Percentiles rank a stretch among this genome's conserved stretches.
Evolutionary conservation across 108 stramenopile genomes (phyloP).

Genomic region (Mayamaea pseudoterrestris): DNA sequence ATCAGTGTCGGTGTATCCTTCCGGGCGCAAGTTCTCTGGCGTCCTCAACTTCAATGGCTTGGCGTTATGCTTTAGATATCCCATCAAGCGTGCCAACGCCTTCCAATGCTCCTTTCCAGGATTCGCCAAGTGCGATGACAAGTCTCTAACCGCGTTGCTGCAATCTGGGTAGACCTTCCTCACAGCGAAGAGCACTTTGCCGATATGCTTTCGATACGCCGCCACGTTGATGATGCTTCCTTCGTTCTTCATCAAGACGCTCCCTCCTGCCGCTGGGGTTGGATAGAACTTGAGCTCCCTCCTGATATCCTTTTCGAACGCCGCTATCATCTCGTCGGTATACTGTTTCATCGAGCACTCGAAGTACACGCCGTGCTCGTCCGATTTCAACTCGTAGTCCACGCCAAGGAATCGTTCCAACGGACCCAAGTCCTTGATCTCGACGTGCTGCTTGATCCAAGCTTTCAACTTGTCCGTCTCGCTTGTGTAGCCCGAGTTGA

Average conservation of each 20-base stretch:
- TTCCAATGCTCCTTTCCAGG: conserved; percentile 9
- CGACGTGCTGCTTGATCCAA: conserved; percentile 4
- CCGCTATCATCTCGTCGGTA: not conserved
- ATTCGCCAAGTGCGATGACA: conserved; percentile 1
- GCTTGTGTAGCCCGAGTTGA: not conserved
- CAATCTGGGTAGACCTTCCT: conserved; percentile 3
- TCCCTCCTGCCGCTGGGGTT: no score
- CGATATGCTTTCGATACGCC: conserved; percentile 8
- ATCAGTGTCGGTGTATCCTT: conserved; percentile 4
- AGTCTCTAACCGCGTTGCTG: conserved; percentile 2
- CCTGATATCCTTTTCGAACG: no score
- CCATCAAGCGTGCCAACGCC: conserved; percentile 2
- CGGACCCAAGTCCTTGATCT: conserved; percentile 7
- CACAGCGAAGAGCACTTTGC: conserved; percentile 1
- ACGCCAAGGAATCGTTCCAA: conserved; percentile 12
- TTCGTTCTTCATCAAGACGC: conserved; percentile 2
- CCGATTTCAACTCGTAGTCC: conserved; percentile 3
- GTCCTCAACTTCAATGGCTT: conserved; percentile 3
- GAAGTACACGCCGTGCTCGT: not conserved
- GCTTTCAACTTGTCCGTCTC: conserved; percentile 10
- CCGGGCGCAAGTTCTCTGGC: conserved; percentile 2
- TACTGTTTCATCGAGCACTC: not conserved
- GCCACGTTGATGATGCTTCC: not conserved
- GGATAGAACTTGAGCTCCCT: no score
- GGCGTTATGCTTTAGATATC: not conserved